Percentiles rank a stretch among this genome's conserved stretches.
phyloP scores from a whole-genome alignment of 352 stramenopile species.

The Pythium scleroteichum region DNA sequence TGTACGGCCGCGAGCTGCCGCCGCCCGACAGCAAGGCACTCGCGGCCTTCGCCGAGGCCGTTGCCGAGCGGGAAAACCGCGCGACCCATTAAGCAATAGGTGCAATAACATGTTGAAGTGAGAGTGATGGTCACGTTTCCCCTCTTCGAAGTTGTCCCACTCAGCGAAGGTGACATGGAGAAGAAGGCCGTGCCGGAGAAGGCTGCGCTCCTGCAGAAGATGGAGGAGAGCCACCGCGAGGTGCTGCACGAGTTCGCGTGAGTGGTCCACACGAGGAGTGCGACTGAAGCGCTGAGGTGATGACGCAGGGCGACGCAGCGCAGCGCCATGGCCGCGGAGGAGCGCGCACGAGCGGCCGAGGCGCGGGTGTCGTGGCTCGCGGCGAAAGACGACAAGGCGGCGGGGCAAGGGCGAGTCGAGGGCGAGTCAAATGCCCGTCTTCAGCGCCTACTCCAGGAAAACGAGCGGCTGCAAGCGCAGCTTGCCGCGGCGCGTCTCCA shows the following conservation, averaged over 20 bases:
- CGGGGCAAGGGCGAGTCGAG: neutral
- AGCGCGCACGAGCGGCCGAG: neutral
- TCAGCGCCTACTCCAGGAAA: slow-evolving; percentile 28
- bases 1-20: slow-evolving; percentile 61
- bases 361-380: slow-evolving; percentile 1
- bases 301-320: slow-evolving; percentile 21
- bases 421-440: slow-evolving; percentile 1
- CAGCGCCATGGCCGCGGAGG: neutral
- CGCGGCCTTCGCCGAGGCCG: slow-evolving; percentile 39
- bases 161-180: neutral
- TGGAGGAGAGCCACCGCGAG: slow-evolving; percentile 26
- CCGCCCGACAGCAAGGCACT: slow-evolving; percentile 49
- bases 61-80: slow-evolving; percentile 41
- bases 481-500: slow-evolving; percentile 18
- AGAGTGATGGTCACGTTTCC: slow-evolving; percentile 29
- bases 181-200: slow-evolving; percentile 26
- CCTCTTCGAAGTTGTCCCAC: neutral
- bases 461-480: slow-evolving; percentile 31
- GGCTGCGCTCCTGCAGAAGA: slow-evolving; percentile 25
- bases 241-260: slow-evolving; percentile 30
- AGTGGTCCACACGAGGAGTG: neutral
- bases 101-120: slow-evolving; percentile 29
- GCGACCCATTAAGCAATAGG: slow-evolving; percentile 25
- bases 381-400: neutral
- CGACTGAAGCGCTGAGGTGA: neutral